Percentiles rank a stretch among this genome's conserved stretches.
Evolutionary conservation across 75 land plant genomes (phyloP).

Genomic region (Cryptomeria japonica): DNA sequence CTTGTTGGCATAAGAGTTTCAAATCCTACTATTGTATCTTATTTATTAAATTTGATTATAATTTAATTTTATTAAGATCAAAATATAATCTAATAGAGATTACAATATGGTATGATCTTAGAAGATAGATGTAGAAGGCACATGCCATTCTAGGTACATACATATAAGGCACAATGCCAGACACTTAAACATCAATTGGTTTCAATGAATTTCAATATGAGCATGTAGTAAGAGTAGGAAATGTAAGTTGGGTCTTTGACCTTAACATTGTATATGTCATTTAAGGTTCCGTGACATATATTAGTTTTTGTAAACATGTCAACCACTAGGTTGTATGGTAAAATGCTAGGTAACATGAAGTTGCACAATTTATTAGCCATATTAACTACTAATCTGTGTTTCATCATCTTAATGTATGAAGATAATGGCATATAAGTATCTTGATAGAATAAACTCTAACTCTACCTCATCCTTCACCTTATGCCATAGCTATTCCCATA

Average conservation of each 20-base stretch:
- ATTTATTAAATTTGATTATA: too few species aligned
- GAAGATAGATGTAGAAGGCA: too few species aligned
- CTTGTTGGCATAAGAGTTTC: too few species aligned
- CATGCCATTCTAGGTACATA: too few species aligned
- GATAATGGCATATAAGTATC: slow-evolving; percentile 43
- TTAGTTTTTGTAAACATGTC: slow-evolving; percentile 27
- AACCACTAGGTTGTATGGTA: slow-evolving; percentile 29
- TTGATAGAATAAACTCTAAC: slow-evolving; percentile 55
- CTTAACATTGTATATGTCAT: slow-evolving; percentile 42
- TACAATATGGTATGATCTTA: too few species aligned
- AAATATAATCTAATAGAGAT: too few species aligned
- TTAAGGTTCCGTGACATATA: slow-evolving; percentile 38
- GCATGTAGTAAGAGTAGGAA: slow-evolving; percentile 55
- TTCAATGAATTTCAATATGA: slow-evolving; percentile 45
- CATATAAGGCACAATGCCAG: too few species aligned
- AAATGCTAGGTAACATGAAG: slow-evolving; percentile 32
- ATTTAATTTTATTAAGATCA: too few species aligned
- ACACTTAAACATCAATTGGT: too few species aligned
- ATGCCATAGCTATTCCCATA: slow-evolving; percentile 25
- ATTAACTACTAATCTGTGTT: slow-evolving; percentile 52
- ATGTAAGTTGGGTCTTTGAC: slow-evolving; percentile 63
- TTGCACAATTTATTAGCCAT: slow-evolving; percentile 53
- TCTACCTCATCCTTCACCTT: slow-evolving; percentile 38
- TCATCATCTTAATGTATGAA: slow-evolving; percentile 56
- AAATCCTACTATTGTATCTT: too few species aligned